Base-by-base conservation (phyloP, 257 asterid species). In the Anisodus tanguticus region DNA sequence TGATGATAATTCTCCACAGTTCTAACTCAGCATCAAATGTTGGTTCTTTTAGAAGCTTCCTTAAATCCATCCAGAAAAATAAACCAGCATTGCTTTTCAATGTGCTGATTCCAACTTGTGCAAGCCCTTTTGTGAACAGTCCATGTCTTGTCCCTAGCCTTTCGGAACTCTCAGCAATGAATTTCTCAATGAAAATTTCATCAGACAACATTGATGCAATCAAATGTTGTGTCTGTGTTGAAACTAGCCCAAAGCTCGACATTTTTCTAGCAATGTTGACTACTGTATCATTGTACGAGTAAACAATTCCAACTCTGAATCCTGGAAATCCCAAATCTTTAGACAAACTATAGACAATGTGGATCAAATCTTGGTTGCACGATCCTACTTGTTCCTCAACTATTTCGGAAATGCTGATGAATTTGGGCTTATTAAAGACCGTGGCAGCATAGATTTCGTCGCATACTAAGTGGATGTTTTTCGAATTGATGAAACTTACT, bases 401-500 rank as follows among this genome's bases (percentile, higher is more conserved):
- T 60, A 95, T 86, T 55, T 95, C 98, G 0, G 98, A 89, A n/a
- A 95, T 87, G 89, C 98, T 91, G 85, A 85, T 86, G 88, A 93
- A 95, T 3, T 83, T 85, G 0, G 98, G 95, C 87, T 87, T 71
- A 87, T 68, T 76, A 86, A 95, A 95, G 43, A 93, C 98, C 0
- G 98, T 95, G 89, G 95, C 97, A 7, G 98, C 92, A 88, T 95
- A 95, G 63, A 95, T 94, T 35, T 95, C 98, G 64, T 95, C 98
- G 88, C 95, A 92, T 17, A 95, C 88, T 1, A 94, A 72, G 88
- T 95, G 98, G 80, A 95, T 93, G n/a, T 87, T 84, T 13, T 94
- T 90, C 37, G 86, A 88, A 22, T 86, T 79, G 43, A 77, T 88
- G 91, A 95, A 95, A 55, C 13, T 57, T 2, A 93, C 66, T 0